A percentile compares a stretch with the other conserved stretches of the same genome.
Conservation (phyloP, 2,329 filamentous ascomycete species). For the Thelonectria blattea region DNA sequence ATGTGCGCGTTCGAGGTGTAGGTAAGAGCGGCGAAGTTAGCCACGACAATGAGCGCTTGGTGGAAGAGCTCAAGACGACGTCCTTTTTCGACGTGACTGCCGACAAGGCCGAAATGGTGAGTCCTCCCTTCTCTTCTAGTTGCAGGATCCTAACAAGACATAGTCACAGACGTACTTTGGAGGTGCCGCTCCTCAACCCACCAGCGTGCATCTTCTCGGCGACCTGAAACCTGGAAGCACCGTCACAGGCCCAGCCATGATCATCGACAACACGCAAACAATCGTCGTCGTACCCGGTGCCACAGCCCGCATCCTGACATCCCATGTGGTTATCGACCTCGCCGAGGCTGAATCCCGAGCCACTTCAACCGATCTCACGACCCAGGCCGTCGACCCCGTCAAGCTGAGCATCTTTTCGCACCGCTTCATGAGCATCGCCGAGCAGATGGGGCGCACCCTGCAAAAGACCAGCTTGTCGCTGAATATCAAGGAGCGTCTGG, state of each 20-base stretch:
- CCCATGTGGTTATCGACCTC: constrained; percentile 36
- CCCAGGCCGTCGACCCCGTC: constrained; percentile 66
- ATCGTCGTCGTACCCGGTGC: constrained; percentile 37
- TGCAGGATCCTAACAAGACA: constrained; percentile 2
- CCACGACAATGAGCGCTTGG: constrained; percentile 18
- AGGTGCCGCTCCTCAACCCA: background rate
- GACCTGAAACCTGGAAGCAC: constrained; percentile 7
- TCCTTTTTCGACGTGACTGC: constrained; percentile 13
- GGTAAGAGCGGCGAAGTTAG: constrained; percentile 25
- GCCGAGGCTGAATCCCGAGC: background rate
- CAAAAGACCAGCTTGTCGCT: constrained; percentile 78
- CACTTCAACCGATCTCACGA: constrained; percentile 1
- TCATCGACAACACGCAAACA: constrained; percentile 41
- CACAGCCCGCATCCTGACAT: constrained; percentile 36
- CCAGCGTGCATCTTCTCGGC: constrained; percentile 11
- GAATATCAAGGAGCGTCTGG: constrained; percentile 80
- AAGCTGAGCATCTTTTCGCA: constrained; percentile 76
- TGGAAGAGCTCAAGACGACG: constrained; percentile 17
- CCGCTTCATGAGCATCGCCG: constrained; percentile 80
- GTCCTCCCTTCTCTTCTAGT: background rate
- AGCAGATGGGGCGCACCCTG: constrained; percentile 78
- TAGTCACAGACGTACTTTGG: constrained; percentile 35
- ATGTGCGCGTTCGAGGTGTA: constrained; percentile 49
- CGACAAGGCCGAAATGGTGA: background rate
- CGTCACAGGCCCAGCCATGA: constrained; percentile 39